These are phyloP conservation scores for Cyberlindnera mississippiensis DNA, from an alignment of 805 yeast genomes.

Conservation along the genomic window DNA sequence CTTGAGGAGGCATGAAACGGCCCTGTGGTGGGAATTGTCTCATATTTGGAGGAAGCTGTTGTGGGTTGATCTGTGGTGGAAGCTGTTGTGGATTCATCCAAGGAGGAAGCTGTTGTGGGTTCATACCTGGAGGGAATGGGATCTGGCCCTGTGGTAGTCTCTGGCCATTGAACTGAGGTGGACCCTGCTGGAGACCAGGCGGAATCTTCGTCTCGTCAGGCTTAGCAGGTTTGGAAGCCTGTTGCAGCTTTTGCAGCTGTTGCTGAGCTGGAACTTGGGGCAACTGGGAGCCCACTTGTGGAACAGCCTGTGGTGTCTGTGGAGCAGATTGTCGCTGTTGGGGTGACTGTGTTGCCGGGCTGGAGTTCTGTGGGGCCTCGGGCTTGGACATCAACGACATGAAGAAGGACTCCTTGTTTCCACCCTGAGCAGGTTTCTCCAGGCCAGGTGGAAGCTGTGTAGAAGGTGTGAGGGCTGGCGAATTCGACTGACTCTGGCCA, in stretches of 20 bases:
- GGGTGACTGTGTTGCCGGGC: conserved; percentile 5
- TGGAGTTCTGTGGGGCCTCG: conserved; percentile 6
- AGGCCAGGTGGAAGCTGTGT: conserved; percentile 23
- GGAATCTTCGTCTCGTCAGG: conserved; percentile 2
- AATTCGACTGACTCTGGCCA: conserved; percentile 6
- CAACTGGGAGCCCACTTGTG: neutral
- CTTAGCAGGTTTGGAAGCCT: neutral
- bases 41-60: conserved; percentile 20
- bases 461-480: conserved; percentile 9
- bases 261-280: conserved; percentile 1
- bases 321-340: conserved; percentile 5
- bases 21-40: conserved; percentile 19
- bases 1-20: conserved; percentile 21
- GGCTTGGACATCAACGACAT: conserved; percentile 21
- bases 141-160: conserved; percentile 9
- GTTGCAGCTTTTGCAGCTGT: conserved; percentile 10
- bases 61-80: conserved; percentile 19
- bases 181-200: conserved; percentile 7
- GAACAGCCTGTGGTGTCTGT: conserved; percentile 3
- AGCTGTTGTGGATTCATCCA: conserved; percentile 16
- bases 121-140: conserved; percentile 19
- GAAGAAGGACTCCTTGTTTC: conserved; percentile 25
- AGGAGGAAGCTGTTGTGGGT: conserved; percentile 13
- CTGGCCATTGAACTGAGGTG: conserved; percentile 18
- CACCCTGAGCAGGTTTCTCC: conserved; percentile 11